Percentiles rank a stretch among this genome's conserved stretches.
Evolutionary conservation across 352 stramenopile species (phyloP).

Genomic region (Blastocystis hominis): DNA sequence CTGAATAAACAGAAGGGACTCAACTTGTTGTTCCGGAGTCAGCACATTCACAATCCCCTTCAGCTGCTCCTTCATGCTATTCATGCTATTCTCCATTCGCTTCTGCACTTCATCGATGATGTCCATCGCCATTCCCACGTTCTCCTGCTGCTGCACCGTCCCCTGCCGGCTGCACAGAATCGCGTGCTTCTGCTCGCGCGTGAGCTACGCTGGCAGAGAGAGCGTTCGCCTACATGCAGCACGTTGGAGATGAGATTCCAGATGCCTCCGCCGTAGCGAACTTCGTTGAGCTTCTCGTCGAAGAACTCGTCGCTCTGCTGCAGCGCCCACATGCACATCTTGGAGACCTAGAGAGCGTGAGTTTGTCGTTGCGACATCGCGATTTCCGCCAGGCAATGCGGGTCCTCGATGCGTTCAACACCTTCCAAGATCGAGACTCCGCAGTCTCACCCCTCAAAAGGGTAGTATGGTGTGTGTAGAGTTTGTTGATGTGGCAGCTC

Average conservation of each 20-base stretch:
- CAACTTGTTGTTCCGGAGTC: conserved; percentile 57
- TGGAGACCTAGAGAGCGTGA: conserved; percentile 57
- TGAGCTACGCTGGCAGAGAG: conserved; percentile 19
- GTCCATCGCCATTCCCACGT: conserved; percentile 54
- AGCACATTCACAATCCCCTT: conserved; percentile 58
- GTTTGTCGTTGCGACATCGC: conserved; percentile 51
- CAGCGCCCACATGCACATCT: conserved; percentile 61
- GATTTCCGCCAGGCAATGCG: conserved; percentile 31
- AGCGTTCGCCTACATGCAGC: neutral
- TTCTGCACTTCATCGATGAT: conserved; percentile 59
- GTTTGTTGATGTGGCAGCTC: conserved; percentile 36
- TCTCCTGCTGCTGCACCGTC: conserved; percentile 58
- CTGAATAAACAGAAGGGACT: conserved; percentile 60
- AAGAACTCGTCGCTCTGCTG: conserved; percentile 62
- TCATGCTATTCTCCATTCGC: conserved; percentile 57
- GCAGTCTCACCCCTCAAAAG: conserved; percentile 45
- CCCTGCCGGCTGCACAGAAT: conserved; percentile 58
- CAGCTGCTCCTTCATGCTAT: conserved; percentile 58
- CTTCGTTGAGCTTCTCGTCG: conserved; percentile 59
- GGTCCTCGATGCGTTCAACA: conserved; percentile 16
- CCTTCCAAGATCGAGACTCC: conserved; percentile 55
- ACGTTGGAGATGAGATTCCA: conserved; percentile 61
- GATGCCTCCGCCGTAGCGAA: conserved; percentile 59
- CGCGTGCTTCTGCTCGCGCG: conserved; percentile 58
- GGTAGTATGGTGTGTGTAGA: conserved; percentile 54